phyloP scores from a whole-genome alignment of 805 yeast species.

The Pichia occidentalis region DNA sequence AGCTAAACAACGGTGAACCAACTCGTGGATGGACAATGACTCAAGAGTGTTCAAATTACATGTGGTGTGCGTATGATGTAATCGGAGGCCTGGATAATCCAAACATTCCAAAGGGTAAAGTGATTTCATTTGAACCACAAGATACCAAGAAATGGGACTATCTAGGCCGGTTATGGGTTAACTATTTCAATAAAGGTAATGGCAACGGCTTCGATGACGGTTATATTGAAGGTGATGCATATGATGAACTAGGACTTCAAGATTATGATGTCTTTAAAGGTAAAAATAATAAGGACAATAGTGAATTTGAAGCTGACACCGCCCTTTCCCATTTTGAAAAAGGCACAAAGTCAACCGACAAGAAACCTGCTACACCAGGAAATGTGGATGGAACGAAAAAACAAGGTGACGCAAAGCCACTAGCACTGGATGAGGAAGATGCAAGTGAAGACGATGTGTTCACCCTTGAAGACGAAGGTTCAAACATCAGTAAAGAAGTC shows the following conservation, averaged over 20 bases:
- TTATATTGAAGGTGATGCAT: conserved; percentile 27
- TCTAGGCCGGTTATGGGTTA: conserved; percentile 50
- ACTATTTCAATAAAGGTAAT: conserved; percentile 29
- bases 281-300: conserved; percentile 8
- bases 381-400: background rate
- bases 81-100: conserved; percentile 43
- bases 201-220: conserved; percentile 23
- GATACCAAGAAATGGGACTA: conserved; percentile 32
- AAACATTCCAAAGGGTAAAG: conserved; percentile 37
- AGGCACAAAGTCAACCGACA: no score
- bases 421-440: conserved; percentile 1
- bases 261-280: conserved; percentile 13
- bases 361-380: background rate
- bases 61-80: conserved; percentile 56
- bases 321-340: no score
- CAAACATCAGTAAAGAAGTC: conserved; percentile 4
- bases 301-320: no score
- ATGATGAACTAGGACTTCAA: conserved; percentile 27
- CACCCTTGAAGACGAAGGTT: conserved; percentile 6
- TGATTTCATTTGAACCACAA: conserved; percentile 33
- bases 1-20: conserved; percentile 36
- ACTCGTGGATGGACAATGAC: conserved; percentile 49
- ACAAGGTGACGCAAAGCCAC: background rate
- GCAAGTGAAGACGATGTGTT: background rate
- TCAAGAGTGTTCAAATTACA: conserved; percentile 46